Evolutionary conservation across 805 yeast genomes (phyloP).

Genomic region (Alloascoidea hylecoeti): DNA sequence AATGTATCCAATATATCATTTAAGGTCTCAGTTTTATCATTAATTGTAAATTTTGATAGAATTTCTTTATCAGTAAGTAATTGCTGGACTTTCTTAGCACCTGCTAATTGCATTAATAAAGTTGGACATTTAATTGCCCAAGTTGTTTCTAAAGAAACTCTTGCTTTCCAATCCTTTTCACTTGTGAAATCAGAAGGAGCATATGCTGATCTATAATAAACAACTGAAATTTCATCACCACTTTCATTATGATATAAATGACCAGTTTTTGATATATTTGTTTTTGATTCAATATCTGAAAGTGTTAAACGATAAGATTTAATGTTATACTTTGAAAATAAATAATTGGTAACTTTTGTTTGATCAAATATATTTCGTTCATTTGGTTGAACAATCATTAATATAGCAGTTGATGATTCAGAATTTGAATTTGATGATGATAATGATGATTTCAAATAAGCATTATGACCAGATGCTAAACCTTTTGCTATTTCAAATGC

Average conservation of each 20-base stretch:
- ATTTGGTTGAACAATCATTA: constrained; percentile 70
- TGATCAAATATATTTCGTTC: constrained; percentile 93
- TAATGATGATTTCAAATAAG: constrained; percentile 24
- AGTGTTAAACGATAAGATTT: constrained; percentile 55
- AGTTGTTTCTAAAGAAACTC: constrained; percentile 59
- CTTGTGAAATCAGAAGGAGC: constrained; percentile 65
- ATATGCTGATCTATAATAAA: constrained; percentile 85
- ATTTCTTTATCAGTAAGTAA: constrained; percentile 45
- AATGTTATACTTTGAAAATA: constrained; percentile 42
- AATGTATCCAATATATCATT: constrained; percentile 36
- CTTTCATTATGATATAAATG: constrained; percentile 38
- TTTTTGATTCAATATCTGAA: constrained; percentile 33
- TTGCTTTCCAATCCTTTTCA: constrained; percentile 62
- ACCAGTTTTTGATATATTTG: constrained; percentile 23
- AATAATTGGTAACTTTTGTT: constrained; percentile 61
- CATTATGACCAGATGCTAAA: constrained; percentile 46
- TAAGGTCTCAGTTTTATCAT: constrained; percentile 15
- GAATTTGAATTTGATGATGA: constrained; percentile 9
- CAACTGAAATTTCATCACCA: constrained; percentile 68
- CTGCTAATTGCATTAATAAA: constrained; percentile 76
- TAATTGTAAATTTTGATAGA: constrained; percentile 28
- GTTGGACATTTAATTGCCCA: constrained; percentile 88
- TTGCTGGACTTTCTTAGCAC: constrained; percentile 91
- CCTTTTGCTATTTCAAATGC: constrained; percentile 48
- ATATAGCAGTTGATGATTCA: constrained; percentile 29